Evolutionary conservation across 2,329 filamentous ascomycete genomes (phyloP).

Genomic region (Colletotrichum endophyticum): DNA sequence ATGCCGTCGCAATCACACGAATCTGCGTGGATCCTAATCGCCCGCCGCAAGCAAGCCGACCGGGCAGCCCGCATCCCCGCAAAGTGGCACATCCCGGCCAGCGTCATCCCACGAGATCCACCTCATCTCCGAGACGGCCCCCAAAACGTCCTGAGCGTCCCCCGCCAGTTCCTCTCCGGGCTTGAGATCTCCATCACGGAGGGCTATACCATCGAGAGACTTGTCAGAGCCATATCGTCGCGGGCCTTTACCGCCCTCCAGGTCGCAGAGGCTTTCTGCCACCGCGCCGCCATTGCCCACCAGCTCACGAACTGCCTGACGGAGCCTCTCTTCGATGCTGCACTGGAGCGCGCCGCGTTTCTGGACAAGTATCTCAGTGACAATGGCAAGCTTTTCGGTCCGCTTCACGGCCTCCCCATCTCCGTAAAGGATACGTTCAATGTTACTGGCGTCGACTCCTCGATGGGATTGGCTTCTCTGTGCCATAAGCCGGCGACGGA

Average conservation of each 20-base stretch:
- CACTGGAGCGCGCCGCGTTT: constrained; percentile 49
- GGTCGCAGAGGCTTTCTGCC: constrained; percentile 7
- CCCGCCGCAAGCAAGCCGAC: constrained; percentile 7
- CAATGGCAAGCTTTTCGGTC: constrained; percentile 52
- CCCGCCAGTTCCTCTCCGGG: neutral
- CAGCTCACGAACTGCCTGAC: constrained; percentile 60
- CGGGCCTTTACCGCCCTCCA: neutral
- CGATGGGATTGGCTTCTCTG: constrained; percentile 39
- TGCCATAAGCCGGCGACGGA: constrained; percentile 33
- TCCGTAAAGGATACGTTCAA: constrained; percentile 52
- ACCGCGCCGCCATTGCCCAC: constrained; percentile 49
- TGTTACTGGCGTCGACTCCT: constrained; percentile 50
- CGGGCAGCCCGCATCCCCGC: neutral
- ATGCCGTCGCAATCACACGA: neutral
- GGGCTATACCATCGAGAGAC: neutral
- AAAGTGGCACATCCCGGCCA: neutral
- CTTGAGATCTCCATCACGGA: constrained; percentile 6
- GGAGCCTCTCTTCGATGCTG: constrained; percentile 56
- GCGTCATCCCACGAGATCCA: neutral
- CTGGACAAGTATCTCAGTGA: constrained; percentile 50
- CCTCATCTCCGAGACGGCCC: neutral
- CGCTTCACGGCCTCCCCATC: constrained; percentile 67
- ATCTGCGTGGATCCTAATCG: constrained; percentile 1
- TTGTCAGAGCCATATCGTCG: neutral
- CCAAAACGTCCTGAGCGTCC: neutral